Evolutionary conservation across 1,139 yeast genomes (phyloP), one percentile per base, ranked within the genome.

Genomic region (Taphrina communis): DNA sequence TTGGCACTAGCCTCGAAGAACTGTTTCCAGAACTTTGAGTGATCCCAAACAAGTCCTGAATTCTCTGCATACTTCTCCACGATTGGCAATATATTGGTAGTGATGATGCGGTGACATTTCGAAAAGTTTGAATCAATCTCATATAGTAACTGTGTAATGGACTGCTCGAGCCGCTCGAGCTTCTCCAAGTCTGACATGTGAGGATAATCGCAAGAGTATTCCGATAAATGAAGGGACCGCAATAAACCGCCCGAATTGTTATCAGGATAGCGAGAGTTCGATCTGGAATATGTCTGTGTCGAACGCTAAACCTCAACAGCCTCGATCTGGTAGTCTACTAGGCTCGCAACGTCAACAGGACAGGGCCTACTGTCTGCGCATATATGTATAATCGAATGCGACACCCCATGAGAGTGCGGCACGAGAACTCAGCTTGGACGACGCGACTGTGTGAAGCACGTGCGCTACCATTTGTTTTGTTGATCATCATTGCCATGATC

Each of bases 1-100:
- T 88, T 86, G 1, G 94, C 93, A 44, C 91, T 86, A 70, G 87
- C 85, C 75, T 89, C 95, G 73, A 89, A 82, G 76, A 89, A 88
- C 61, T 83, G 83, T 76, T 89, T 89, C 91, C 95, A 88, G 75
- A 88, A 88, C 67, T 71, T 71, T 2, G 76, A 71, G 9, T 73
- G 84, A 25, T 80, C 77, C 88, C 90, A 86, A 4, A 88, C 85
- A 57, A 82, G 79, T 60, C 81, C 80, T 3, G 88, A 83, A 67
- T 84, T 83, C 9, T 76, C 75, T n/a, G 87, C 84, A 74, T 88
- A 88, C 61, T 81, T 80, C 72, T 84, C 83, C 42, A 89, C 81
- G 3, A 84, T 81, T 0, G 95, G 94, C 50, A 88, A 79, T 44
- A 89, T 81, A 61, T 82, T 80, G 71, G 87, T 88, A 61, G 85